Conservation (phyloP, 2,329 filamentous ascomycete species). For the Sporothrix brasiliensis region DNA sequence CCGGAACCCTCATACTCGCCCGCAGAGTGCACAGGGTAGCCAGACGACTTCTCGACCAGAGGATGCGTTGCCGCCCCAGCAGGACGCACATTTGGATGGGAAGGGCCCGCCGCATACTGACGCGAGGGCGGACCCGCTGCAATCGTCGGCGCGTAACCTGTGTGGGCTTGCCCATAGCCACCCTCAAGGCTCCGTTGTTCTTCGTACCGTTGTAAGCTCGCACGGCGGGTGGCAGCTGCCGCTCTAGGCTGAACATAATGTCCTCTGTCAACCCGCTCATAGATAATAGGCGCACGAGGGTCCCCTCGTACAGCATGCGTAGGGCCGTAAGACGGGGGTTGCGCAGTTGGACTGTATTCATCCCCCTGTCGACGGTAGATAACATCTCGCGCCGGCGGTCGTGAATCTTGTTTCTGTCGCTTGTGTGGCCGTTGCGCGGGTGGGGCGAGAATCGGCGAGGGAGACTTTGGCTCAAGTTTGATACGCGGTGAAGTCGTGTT, state of each 20-base stretch:
- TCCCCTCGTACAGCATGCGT: conserved; percentile 34
- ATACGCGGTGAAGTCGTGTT: conserved; percentile 58
- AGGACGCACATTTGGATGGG: not conserved
- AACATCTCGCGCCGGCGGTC: conserved; percentile 36
- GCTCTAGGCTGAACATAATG: conserved; percentile 36
- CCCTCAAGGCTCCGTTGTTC: conserved; percentile 36
- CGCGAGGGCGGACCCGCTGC: conserved; percentile 3
- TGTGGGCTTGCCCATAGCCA: conserved; percentile 41
- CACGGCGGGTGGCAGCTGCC: not conserved
- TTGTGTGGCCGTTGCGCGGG: conserved; percentile 60
- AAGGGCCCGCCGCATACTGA: not conserved
- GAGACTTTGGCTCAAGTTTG: conserved; percentile 66
- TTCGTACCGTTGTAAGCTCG: conserved; percentile 33
- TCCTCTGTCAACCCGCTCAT: conserved; percentile 42
- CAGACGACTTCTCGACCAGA: conserved; percentile 41
- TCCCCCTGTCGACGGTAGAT: conserved; percentile 30
- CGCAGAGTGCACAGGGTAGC: conserved; percentile 9
- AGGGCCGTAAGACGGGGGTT: conserved; percentile 29
- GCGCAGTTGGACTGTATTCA: conserved; percentile 31
- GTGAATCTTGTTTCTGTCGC: conserved; percentile 55
- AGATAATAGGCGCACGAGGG: conserved; percentile 43
- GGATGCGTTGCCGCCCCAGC: conserved; percentile 50
- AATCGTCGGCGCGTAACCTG: conserved; percentile 43
- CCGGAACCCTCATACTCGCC: conserved; percentile 42
- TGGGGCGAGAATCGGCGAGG: conserved; percentile 59